Percentiles rank a stretch among this genome's conserved stretches.
These are phyloP conservation scores for Mimosa pudica DNA, from an alignment of 306 rosid genomes.

Conservation along the genomic window DNA sequence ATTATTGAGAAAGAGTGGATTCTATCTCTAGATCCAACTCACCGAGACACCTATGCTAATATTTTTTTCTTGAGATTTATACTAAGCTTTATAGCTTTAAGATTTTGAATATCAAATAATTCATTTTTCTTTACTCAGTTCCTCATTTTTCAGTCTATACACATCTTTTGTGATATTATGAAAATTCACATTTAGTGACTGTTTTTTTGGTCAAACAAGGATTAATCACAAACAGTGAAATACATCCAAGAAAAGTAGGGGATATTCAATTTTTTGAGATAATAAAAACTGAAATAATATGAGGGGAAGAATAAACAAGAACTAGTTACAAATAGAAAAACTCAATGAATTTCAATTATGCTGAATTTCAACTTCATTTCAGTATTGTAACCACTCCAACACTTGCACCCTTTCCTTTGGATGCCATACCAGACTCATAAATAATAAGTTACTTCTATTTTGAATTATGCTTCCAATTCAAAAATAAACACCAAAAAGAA, in stretches of 20 bases:
- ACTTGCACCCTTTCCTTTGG: neutral
- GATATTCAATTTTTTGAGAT: neutral
- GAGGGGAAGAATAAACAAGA: neutral
- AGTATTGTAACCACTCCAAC: neutral
- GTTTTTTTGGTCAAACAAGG: constrained; percentile 14
- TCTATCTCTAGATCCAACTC: neutral
- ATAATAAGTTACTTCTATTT: neutral
- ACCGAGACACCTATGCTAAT: neutral
- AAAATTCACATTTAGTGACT: neutral
- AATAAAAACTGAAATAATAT: neutral
- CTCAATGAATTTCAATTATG: neutral
- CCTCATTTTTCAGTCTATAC: neutral
- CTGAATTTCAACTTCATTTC: constrained; percentile 4
- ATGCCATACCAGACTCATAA: neutral
- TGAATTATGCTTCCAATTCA: constrained; percentile 25
- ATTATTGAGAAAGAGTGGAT: constrained; percentile 1
- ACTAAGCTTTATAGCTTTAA: neutral
- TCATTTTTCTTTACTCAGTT: constrained; percentile 1
- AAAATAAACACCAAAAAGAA: constrained; percentile 21
- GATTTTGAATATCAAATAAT: neutral
- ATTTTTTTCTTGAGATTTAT: neutral
- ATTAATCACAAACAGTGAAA: constrained; percentile 10
- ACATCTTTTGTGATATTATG: neutral
- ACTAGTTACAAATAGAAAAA: neutral
- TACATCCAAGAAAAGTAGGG: neutral